Percentiles rank a stretch among this genome's conserved stretches.
These are phyloP conservation scores for Clonostachys rosea DNA, from an alignment of 2,329 filamentous ascomycete species.

Conservation along the genomic window DNA sequence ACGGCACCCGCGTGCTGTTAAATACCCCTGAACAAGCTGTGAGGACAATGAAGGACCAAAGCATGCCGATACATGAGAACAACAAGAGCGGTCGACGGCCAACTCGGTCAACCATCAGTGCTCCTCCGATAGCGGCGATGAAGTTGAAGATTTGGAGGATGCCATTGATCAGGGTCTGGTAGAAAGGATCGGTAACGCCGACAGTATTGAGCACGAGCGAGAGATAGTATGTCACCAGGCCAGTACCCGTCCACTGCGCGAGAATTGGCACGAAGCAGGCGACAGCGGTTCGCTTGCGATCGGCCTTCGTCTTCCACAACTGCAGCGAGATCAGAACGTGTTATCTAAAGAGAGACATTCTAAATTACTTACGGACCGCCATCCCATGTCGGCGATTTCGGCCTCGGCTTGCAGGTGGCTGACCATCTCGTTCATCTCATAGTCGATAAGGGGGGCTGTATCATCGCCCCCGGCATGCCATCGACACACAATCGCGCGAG, in stretches of 20 bases:
- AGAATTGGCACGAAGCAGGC: constrained; percentile 50
- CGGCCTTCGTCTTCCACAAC: constrained; percentile 30
- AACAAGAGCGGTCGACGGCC: constrained; percentile 53
- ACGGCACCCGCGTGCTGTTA: constrained; percentile 19
- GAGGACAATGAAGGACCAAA: constrained; percentile 47
- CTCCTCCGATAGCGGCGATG: constrained; percentile 45
- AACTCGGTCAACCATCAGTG: constrained; percentile 48
- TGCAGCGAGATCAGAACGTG: constrained; percentile 18
- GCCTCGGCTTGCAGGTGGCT: constrained; percentile 1
- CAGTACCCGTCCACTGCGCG: constrained; percentile 40
- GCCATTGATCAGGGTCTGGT: constrained; percentile 42
- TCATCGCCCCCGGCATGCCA: constrained; percentile 56
- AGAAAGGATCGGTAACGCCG: constrained; percentile 43
- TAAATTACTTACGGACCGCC: constrained; percentile 15
- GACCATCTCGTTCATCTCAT: constrained; percentile 47
- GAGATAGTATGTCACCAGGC: constrained; percentile 34
- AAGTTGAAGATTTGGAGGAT: constrained; percentile 50
- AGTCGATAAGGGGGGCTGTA: constrained; percentile 43
- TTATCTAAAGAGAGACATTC: constrained; percentile 10
- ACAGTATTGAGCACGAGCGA: constrained; percentile 18
- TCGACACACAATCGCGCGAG: constrained; percentile 48
- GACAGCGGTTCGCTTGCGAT: constrained; percentile 42
- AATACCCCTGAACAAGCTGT: constrained; percentile 27
- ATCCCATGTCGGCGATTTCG: constrained; percentile 13
- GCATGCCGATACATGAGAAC: constrained; percentile 12